Evolutionary conservation across 768 basidiomycete genomes (phyloP).

Genomic region (Sarcodon sp.): DNA sequence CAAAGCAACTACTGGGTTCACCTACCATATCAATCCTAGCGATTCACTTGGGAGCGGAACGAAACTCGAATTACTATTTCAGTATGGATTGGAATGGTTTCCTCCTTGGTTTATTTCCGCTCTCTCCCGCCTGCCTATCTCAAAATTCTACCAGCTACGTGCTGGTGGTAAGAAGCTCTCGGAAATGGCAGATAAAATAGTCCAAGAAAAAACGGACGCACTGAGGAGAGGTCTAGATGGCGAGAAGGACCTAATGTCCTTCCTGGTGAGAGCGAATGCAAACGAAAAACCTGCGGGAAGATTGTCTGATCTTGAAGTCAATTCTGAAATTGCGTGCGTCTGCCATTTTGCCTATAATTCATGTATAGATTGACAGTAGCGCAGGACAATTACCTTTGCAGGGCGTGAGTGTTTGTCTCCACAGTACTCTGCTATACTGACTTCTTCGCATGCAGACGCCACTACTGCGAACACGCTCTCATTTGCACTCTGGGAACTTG

Average conservation of each 20-base stretch:
- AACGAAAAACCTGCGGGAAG: not conserved
- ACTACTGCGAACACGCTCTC: slow-evolving; percentile 17
- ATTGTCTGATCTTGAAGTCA: not conserved
- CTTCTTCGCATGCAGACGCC: slow-evolving; percentile 7
- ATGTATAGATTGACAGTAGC: not conserved
- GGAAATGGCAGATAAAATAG: not conserved
- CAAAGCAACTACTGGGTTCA: no score
- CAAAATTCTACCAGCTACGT: no score
- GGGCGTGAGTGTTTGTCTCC: not conserved
- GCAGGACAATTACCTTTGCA: not conserved
- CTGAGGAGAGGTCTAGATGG: not conserved
- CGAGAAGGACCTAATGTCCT: not conserved
- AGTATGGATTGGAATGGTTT: no score
- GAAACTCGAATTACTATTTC: no score
- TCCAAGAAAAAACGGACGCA: not conserved
- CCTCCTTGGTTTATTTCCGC: no score
- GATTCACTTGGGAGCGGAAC: no score
- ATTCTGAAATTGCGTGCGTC: not conserved
- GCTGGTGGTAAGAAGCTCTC: no score
- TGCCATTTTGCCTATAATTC: not conserved
- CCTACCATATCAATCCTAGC: no score
- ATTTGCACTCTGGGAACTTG: slow-evolving; percentile 18
- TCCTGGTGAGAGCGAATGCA: not conserved
- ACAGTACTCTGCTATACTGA: not conserved
- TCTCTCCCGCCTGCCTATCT: no score